Conservation (phyloP, 257 asterid genomes). For the Scutellaria barbata region DNA sequence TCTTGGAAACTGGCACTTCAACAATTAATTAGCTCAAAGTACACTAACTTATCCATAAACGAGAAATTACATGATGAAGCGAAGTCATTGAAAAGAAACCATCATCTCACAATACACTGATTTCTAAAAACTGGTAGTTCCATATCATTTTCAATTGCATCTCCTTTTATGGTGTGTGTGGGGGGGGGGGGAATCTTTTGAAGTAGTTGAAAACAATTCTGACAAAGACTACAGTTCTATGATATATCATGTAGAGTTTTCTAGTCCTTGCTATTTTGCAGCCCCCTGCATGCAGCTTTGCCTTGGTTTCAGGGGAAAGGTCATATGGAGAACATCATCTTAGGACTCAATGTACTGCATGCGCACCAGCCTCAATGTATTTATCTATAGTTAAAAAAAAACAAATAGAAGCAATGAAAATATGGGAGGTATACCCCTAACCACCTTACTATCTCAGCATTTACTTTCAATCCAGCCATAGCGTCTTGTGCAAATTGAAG, state of each 20-base stretch:
- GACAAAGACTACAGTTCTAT: not conserved
- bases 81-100: not conserved
- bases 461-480: conserved; percentile 80
- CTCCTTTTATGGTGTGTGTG: not conserved
- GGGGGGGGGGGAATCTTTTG: not conserved
- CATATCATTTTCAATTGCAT: conserved; percentile 4
- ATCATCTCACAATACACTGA: conserved; percentile 1
- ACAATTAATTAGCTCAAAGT: conserved; percentile 8
- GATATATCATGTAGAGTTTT: not conserved
- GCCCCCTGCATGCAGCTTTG: not conserved
- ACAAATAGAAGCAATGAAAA: conserved; percentile 19
- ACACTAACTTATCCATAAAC: conserved; percentile 18
- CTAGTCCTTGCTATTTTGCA: not conserved
- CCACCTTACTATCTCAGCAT: conserved; percentile 88
- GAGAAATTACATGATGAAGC: conserved; percentile 11
- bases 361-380: conserved; percentile 7
- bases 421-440: conserved; percentile 52
- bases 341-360: not conserved
- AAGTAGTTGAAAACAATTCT: not conserved
- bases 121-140: conserved; percentile 8
- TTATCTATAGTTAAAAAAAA: conserved; percentile 19
- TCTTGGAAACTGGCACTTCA: conserved; percentile 25
- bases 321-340: conserved; percentile 2
- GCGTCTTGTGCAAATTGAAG: conserved; percentile 94
- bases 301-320: not conserved